Percentiles rank a stretch among this genome's conserved stretches.
Conservation (phyloP, 2,329 filamentous ascomycete species). For the Lizonia empirigonia region DNA sequence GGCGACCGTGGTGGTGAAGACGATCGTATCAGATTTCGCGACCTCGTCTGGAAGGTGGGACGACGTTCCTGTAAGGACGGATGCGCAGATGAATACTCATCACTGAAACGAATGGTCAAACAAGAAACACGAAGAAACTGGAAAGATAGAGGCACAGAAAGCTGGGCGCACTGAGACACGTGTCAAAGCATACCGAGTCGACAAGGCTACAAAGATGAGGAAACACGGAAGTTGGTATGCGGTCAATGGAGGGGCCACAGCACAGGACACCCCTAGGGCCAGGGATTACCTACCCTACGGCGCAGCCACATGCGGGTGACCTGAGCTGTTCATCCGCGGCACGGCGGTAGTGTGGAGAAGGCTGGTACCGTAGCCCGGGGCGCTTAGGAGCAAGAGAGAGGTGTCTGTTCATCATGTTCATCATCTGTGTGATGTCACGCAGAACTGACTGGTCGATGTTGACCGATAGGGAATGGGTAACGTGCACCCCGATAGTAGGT, state of each 20-base stretch:
- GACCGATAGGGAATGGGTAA: too few species aligned
- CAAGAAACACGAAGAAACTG: not conserved
- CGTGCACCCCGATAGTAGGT: too few species aligned
- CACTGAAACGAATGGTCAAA: not conserved
- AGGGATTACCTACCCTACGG: not conserved
- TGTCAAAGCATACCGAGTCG: constrained; percentile 1
- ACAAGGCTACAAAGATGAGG: not conserved
- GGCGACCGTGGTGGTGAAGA: constrained; percentile 29
- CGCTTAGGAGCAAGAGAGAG: not conserved
- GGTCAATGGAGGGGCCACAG: constrained; percentile 1
- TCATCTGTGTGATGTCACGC: too few species aligned
- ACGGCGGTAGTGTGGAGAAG: not conserved
- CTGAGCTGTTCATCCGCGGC: not conserved
- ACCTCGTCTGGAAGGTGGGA: constrained; percentile 13
- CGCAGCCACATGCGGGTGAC: not conserved
- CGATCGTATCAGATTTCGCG: constrained; percentile 15
- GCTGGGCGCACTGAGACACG: too few species aligned
- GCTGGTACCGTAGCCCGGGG: not conserved
- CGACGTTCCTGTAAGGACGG: constrained; percentile 12
- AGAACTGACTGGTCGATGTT: too few species aligned
- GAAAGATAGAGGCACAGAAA: not conserved
- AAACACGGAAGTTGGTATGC: constrained; percentile 1
- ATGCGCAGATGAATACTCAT: constrained; percentile 19
- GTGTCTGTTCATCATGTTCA: not conserved
- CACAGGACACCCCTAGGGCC: not conserved